A percentile compares a stretch with the other conserved stretches of the same genome.
Conservation (phyloP, 805 yeast genomes). For the Ogataea nonfermentans region DNA sequence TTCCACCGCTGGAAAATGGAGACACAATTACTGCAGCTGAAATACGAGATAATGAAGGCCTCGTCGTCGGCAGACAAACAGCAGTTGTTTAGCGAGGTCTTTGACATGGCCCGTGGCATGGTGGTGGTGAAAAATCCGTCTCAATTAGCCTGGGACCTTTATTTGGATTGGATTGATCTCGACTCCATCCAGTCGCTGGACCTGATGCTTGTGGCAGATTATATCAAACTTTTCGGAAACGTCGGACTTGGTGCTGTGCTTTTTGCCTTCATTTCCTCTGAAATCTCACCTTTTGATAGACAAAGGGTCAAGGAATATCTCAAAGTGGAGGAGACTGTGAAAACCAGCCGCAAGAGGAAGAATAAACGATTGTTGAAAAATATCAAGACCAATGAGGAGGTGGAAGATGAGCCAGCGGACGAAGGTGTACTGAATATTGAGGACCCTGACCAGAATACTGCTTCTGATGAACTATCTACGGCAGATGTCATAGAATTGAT, state of each 20-base stretch:
- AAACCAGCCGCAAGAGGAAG: constrained; percentile 8
- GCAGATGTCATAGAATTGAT: constrained; percentile 41
- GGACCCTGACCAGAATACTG: constrained; percentile 16
- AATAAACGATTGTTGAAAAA: constrained; percentile 18
- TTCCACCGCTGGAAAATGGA: constrained; percentile 56
- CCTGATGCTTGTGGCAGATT: constrained; percentile 44
- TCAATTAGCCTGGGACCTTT: constrained; percentile 66
- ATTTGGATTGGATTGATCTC: constrained; percentile 71
- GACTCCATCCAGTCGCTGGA: constrained; percentile 49
- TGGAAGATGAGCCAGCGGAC: constrained; percentile 27
- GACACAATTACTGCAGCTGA: constrained; percentile 55
- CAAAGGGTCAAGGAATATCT: constrained; percentile 26
- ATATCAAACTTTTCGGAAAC: constrained; percentile 52
- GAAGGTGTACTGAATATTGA: constrained; percentile 12
- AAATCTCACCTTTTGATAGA: constrained; percentile 58
- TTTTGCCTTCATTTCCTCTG: constrained; percentile 64
- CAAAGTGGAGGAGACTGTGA: constrained; percentile 14
- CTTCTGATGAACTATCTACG: constrained; percentile 25
- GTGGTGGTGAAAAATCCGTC: constrained; percentile 62
- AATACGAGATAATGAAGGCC: constrained; percentile 50
- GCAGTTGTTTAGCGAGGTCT: constrained; percentile 40
- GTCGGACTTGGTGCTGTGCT: constrained; percentile 60
- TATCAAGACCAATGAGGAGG: constrained; percentile 14
- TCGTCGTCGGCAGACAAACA: constrained; percentile 47
- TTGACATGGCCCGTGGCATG: constrained; percentile 66